Evolutionary conservation across 2,329 filamentous ascomycete species (phyloP).

Genomic region (Onygena corvina): DNA sequence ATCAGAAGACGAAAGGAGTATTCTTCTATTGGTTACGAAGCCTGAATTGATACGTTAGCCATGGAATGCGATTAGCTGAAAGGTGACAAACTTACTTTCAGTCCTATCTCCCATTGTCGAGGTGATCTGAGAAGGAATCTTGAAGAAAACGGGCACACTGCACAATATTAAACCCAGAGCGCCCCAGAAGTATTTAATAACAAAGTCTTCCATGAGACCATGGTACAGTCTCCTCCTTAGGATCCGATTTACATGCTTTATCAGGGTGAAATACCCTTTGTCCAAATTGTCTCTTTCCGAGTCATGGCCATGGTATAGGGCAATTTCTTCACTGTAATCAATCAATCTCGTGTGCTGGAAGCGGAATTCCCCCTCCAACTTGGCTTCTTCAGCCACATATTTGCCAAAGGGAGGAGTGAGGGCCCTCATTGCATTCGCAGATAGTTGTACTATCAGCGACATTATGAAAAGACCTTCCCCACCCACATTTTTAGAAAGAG

Average conservation of each 20-base stretch:
- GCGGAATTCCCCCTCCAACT: slow-evolving; percentile 88
- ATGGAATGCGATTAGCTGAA: background rate
- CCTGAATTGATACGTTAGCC: slow-evolving; percentile 32
- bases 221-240: slow-evolving; percentile 83
- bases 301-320: slow-evolving; percentile 80
- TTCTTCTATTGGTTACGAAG: slow-evolving; percentile 86
- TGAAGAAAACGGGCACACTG: slow-evolving; percentile 91
- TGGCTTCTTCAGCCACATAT: slow-evolving; percentile 92
- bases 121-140: slow-evolving; percentile 58
- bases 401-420: slow-evolving; percentile 93
- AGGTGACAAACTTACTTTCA: slow-evolving; percentile 38
- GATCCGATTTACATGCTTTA: slow-evolving; percentile 98
- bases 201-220: slow-evolving; percentile 98
- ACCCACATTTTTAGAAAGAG: slow-evolving; percentile 85
- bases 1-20: slow-evolving; percentile 86
- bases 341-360: slow-evolving; percentile 92
- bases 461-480: slow-evolving; percentile 93
- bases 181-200: slow-evolving; percentile 99
- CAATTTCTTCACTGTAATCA: slow-evolving; percentile 90
- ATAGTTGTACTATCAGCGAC: slow-evolving; percentile 85
- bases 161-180: slow-evolving; percentile 83
- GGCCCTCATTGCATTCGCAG: slow-evolving; percentile 82
- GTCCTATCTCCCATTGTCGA: slow-evolving; percentile 44
- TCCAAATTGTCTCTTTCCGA: slow-evolving; percentile 93
- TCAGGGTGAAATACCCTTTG: slow-evolving; percentile 96